Evolutionary conservation across 305 asterid species (phyloP).

Genomic region (Fraxinus sp.): DNA sequence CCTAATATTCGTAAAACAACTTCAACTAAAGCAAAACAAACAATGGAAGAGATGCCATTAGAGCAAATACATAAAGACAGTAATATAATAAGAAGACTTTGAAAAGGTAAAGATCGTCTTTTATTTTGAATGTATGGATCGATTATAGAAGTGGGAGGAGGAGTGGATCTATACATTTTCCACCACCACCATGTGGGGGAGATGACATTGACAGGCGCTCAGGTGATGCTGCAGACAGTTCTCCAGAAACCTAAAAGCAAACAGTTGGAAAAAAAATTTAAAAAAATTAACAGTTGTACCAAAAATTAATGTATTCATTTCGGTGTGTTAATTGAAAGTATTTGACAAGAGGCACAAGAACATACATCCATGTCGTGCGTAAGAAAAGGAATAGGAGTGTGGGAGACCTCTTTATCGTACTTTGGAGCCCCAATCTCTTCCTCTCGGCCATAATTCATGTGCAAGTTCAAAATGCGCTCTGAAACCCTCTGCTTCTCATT

Average conservation of each 20-base stretch:
- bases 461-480: conserved; percentile 95
- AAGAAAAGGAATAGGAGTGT: conserved; percentile 80
- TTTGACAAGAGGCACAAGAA: conserved; percentile 17
- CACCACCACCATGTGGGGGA: conserved; percentile 78
- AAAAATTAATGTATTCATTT: background rate
- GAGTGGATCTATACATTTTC: conserved; percentile 44
- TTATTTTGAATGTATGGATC: background rate
- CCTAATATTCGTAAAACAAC: background rate
- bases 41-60: background rate
- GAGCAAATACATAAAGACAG: background rate
- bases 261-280: conserved; percentile 7
- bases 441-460: conserved; percentile 66
- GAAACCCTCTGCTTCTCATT: conserved; percentile 74
- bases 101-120: background rate
- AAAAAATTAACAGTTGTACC: conserved; percentile 7
- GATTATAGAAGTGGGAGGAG: conserved; percentile 27
- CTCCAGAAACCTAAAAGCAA: conserved; percentile 81
- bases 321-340: background rate
- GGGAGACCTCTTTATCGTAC: conserved; percentile 91
- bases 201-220: conserved; percentile 93
- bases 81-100: background rate
- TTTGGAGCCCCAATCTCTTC: conserved; percentile 71
- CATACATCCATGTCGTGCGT: conserved; percentile 91
- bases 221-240: conserved; percentile 94
- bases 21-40: background rate